Evolutionary conservation across 192 early-diverging fungal species (phyloP).

Genomic region (Coemansia sp.): DNA sequence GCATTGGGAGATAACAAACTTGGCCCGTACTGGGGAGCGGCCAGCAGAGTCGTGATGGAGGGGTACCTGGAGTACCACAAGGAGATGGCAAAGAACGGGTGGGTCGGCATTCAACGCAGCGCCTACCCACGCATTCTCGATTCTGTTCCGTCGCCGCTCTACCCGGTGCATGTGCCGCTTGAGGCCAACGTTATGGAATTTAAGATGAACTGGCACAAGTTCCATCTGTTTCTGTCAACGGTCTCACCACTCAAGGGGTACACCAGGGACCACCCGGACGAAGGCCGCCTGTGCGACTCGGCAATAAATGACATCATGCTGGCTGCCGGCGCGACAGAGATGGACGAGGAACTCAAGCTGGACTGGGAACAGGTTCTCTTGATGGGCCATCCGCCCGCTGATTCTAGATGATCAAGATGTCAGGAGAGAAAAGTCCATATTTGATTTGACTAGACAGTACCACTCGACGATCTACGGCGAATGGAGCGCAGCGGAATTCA

Average conservation of each 20-base stretch:
- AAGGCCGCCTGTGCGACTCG: too few relatives aligned
- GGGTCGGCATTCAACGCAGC: conserved; percentile 20
- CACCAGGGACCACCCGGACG: conserved; percentile 21
- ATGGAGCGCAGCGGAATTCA: too few relatives aligned
- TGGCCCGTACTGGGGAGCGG: conserved; percentile 30
- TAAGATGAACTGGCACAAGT: conserved; percentile 23
- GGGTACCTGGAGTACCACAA: conserved; percentile 31
- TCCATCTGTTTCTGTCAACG: conserved; percentile 23
- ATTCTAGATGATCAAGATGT: too few relatives aligned
- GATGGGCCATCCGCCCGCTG: too few relatives aligned
- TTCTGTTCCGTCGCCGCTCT: conserved; percentile 8
- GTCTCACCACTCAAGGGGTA: conserved; percentile 19
- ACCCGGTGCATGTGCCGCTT: conserved; percentile 9
- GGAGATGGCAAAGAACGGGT: conserved; percentile 11
- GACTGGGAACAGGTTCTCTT: too few relatives aligned
- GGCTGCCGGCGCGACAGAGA: too few relatives aligned
- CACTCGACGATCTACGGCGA: too few relatives aligned
- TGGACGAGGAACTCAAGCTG: too few relatives aligned
- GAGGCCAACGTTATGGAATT: conserved; percentile 25
- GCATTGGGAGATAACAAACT: conserved; percentile 8
- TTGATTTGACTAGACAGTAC: too few relatives aligned
- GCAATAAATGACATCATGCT: too few relatives aligned
- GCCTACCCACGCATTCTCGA: conserved; percentile 23
- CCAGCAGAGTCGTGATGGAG: conserved; percentile 22
- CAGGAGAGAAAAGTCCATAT: too few relatives aligned